phyloP scores from a whole-genome alignment of 768 basidiomycete species.

The Pholiota conissans region DNA sequence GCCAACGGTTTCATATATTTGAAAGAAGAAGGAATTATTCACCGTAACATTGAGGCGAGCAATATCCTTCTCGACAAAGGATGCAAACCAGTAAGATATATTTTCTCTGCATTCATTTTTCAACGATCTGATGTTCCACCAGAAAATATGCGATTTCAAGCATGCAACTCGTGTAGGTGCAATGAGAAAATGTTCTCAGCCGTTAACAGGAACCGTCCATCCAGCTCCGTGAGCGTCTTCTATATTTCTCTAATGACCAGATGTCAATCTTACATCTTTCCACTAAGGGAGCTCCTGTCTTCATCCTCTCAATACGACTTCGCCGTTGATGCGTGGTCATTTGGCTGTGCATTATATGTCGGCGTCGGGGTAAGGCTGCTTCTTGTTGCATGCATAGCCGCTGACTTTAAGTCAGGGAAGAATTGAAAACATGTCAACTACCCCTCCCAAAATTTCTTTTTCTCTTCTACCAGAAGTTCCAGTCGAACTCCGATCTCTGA shows the following conservation, averaged over 20 bases:
- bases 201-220: not conserved
- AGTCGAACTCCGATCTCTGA: not conserved
- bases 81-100: slow-evolving; percentile 35
- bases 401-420: not conserved
- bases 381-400: not conserved
- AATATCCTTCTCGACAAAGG: slow-evolving; percentile 41
- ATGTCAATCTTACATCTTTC: not conserved
- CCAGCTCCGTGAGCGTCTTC: not conserved
- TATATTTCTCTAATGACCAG: not conserved
- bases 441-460: not conserved
- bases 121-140: not conserved
- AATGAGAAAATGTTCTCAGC: not conserved
- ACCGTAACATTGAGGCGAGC: slow-evolving; percentile 40
- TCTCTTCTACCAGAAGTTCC: not conserved
- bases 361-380: slow-evolving; percentile 5
- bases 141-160: slow-evolving; percentile 2
- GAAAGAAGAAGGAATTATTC: slow-evolving; percentile 39
- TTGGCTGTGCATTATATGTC: slow-evolving; percentile 3
- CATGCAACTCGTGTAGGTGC: not conserved
- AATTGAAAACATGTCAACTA: not conserved
- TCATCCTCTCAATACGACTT: slow-evolving; percentile 8
- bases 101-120: not conserved
- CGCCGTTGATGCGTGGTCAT: slow-evolving; percentile 4
- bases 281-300: not conserved
- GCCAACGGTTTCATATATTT: slow-evolving; percentile 45